phyloP scores from a whole-genome alignment of 129 eudicot species.

The Ambrosia artemisiifolia region DNA sequence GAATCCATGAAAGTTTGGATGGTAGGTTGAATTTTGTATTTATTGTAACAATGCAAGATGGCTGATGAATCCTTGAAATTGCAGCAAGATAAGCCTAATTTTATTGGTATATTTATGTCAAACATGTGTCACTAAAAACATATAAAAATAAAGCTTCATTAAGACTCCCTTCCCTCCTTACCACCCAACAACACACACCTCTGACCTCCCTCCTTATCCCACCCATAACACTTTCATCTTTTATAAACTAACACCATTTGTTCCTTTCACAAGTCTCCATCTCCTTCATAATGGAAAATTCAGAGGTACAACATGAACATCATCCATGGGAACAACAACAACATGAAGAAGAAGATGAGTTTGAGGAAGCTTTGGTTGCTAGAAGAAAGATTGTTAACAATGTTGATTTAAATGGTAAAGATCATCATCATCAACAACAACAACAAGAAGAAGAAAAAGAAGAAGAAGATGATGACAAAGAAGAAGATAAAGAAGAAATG shows the following conservation, averaged over 20 bases:
- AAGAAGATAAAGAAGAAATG: constrained; percentile 6
- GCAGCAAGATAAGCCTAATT: constrained; percentile 15
- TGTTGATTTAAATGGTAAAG: not conserved
- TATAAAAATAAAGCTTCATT: not conserved
- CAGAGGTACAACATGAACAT: not conserved
- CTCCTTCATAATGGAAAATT: not conserved
- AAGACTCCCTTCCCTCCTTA: not conserved
- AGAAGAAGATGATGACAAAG: not conserved
- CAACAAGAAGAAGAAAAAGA: not conserved
- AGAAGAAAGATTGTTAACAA: constrained; percentile 18
- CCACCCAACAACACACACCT: not conserved
- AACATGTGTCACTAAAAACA: not conserved
- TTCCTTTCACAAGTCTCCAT: too few relatives aligned
- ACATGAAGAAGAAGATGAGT: constrained; percentile 11
- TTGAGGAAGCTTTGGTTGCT: constrained; percentile 15
- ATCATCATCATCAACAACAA: not conserved
- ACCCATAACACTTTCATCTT: not conserved
- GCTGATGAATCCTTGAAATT: not conserved
- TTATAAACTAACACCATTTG: not conserved
- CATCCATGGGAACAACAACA: constrained; percentile 10
- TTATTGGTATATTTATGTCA: not conserved
- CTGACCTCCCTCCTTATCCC: not conserved
- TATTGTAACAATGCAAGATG: not conserved
- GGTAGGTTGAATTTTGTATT: not conserved
- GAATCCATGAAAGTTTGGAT: too few relatives aligned